A percentile compares a stretch with the other conserved stretches of the same genome.
These are phyloP conservation scores for Skeletonema costatum DNA, from an alignment of 108 stramenopile genomes.

Conservation along the genomic window DNA sequence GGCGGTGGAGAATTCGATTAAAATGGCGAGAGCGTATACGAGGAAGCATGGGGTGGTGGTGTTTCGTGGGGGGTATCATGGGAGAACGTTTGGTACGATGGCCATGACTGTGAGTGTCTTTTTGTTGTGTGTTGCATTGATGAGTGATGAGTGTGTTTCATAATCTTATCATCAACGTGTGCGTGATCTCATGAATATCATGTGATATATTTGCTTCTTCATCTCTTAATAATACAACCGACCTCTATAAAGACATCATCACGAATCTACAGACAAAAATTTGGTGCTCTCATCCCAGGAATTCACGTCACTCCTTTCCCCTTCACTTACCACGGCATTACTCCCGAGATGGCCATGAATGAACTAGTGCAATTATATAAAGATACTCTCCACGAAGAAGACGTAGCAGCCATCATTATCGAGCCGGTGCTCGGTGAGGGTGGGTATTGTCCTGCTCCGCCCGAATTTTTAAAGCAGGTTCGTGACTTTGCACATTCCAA, in stretches of 20 bases:
- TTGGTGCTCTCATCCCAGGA: constrained; percentile 8
- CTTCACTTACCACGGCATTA: constrained; percentile 47
- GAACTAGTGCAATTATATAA: constrained; percentile 51
- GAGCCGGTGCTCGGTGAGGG: constrained; percentile 74
- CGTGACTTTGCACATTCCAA: constrained; percentile 59
- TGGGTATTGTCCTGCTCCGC: constrained; percentile 62
- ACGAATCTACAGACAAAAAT: constrained; percentile 33
- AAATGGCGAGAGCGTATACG: constrained; percentile 69
- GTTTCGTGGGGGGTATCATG: constrained; percentile 71
- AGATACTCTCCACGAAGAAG: constrained; percentile 51
- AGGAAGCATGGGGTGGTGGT: constrained; percentile 65
- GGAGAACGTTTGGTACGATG: constrained; percentile 73
- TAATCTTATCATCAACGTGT: neutral
- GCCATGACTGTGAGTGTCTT: constrained; percentile 59
- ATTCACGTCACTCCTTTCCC: constrained; percentile 51
- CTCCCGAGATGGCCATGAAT: constrained; percentile 30
- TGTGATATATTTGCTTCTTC: too few relatives aligned
- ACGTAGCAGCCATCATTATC: constrained; percentile 60
- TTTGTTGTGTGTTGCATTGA: neutral
- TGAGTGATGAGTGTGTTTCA: neutral
- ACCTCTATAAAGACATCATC: constrained; percentile 19
- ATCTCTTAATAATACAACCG: too few relatives aligned
- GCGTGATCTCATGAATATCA: neutral
- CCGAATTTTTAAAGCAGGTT: constrained; percentile 50
- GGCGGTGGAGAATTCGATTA: constrained; percentile 74